phyloP scores from a whole-genome alignment of 306 rosid species.

The Nissolia schottii region DNA sequence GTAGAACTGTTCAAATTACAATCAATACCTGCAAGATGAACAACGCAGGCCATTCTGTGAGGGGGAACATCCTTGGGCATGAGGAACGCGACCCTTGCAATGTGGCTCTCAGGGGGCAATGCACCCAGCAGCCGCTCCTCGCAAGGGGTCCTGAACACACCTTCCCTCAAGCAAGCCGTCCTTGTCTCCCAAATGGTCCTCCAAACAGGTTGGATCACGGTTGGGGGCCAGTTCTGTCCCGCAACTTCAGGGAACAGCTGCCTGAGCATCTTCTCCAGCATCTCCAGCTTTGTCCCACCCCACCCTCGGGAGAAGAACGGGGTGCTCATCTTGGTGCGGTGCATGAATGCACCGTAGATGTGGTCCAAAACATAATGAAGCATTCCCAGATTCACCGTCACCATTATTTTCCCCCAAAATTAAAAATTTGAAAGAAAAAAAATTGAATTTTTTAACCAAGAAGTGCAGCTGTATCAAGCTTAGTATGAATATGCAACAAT shows the following conservation, averaged over 20 bases:
- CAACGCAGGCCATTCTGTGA: slow-evolving; percentile 75
- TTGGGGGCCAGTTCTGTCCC: slow-evolving; percentile 70
- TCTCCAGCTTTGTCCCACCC: slow-evolving; percentile 84
- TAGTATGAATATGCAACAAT: neutral
- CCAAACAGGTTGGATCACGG: slow-evolving; percentile 64
- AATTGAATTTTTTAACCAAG: neutral
- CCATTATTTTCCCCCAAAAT: slow-evolving; percentile 44
- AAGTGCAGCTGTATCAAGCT: neutral
- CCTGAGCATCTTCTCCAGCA: slow-evolving; percentile 70
- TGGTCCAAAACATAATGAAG: slow-evolving; percentile 94
- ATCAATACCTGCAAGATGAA: slow-evolving; percentile 94
- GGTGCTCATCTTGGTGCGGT: slow-evolving; percentile 77
- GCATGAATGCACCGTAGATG: slow-evolving; percentile 86
- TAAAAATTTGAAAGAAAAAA: neutral
- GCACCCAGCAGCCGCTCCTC: slow-evolving; percentile 72
- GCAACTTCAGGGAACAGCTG: slow-evolving; percentile 73
- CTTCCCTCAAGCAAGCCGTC: slow-evolving; percentile 76
- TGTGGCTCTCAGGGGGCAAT: slow-evolving; percentile 93
- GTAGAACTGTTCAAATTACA: too few relatives aligned
- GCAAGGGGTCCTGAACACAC: slow-evolving; percentile 79
- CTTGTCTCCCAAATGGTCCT: slow-evolving; percentile 78
- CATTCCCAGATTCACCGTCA: slow-evolving; percentile 71
- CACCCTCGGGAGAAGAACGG: slow-evolving; percentile 86
- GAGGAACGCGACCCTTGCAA: slow-evolving; percentile 86
- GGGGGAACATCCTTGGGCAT: slow-evolving; percentile 64